These are phyloP conservation scores for Podaxis pistillaris DNA, from an alignment of 768 basidiomycete genomes.

Conservation along the genomic window DNA sequence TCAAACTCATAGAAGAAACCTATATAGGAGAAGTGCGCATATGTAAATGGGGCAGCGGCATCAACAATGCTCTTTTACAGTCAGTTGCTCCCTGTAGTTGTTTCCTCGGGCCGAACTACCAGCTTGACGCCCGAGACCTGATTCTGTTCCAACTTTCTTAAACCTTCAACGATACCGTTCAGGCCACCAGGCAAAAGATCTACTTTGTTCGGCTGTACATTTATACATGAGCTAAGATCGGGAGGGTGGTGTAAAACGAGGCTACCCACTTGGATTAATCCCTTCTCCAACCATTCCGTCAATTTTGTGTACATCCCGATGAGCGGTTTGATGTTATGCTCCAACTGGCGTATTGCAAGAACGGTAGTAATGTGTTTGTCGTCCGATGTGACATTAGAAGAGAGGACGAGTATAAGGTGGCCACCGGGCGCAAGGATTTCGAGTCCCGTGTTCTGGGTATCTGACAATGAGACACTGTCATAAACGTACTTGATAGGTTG, in stretches of 20 bases:
- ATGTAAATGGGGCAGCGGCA: neutral
- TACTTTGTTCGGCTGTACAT: slow-evolving; percentile 38
- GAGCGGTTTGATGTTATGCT: slow-evolving; percentile 19
- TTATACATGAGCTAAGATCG: neutral
- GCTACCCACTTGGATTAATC: slow-evolving; percentile 20
- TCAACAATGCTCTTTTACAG: neutral
- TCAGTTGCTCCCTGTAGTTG: neutral
- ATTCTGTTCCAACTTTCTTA: slow-evolving; percentile 38
- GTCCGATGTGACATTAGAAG: slow-evolving; percentile 24
- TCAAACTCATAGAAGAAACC: no score
- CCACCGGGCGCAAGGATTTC: slow-evolving; percentile 32
- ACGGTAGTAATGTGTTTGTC: slow-evolving; percentile 16
- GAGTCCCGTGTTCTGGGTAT: slow-evolving; percentile 23
- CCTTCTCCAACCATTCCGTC: slow-evolving; percentile 18
- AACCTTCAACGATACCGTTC: slow-evolving; percentile 38
- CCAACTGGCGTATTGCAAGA: slow-evolving; percentile 13
- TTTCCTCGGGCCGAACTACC: slow-evolving; percentile 30
- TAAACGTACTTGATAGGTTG: slow-evolving; percentile 24
- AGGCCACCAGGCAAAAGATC: slow-evolving; percentile 43
- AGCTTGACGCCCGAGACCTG: slow-evolving; percentile 43
- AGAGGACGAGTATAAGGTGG: slow-evolving; percentile 32
- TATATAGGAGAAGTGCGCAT: neutral
- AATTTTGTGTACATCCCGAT: slow-evolving; percentile 18
- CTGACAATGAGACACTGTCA: slow-evolving; percentile 23
- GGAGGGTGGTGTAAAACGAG: neutral